Conservation (phyloP, 1,139 yeast species). For the Debaryomyces sp. region DNA sequence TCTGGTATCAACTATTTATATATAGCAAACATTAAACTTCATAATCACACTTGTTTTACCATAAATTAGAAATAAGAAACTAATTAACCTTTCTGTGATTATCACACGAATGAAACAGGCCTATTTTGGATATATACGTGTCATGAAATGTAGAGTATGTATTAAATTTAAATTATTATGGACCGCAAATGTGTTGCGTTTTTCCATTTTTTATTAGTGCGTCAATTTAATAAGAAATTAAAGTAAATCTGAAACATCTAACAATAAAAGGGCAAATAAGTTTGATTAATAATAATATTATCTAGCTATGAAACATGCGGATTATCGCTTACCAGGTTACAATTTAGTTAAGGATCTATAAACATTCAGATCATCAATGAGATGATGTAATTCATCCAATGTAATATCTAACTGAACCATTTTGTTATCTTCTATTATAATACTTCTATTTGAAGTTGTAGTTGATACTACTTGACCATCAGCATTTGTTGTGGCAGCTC, state of each 20-base stretch:
- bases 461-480: slow-evolving; percentile 37
- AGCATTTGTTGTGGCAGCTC: slow-evolving; percentile 33
- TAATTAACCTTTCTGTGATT: background rate
- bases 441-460: slow-evolving; percentile 32
- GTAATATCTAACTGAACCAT: slow-evolving; percentile 52
- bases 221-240: background rate
- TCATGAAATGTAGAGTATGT: background rate
- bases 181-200: slow-evolving; percentile 2
- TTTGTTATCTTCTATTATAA: slow-evolving; percentile 44
- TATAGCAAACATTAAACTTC: background rate
- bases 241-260: slow-evolving; percentile 4
- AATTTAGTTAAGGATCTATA: slow-evolving; percentile 37
- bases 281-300: background rate
- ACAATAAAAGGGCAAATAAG: background rate
- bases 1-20: background rate
- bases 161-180: background rate
- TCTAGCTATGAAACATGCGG: background rate
- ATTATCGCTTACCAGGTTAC: slow-evolving; percentile 12
- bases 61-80: background rate
- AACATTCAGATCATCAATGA: slow-evolving; percentile 32
- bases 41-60: background rate
- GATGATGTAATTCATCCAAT: slow-evolving; percentile 42
- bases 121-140: background rate
- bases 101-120: slow-evolving; percentile 1
- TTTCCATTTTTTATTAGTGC: slow-evolving; percentile 2